Percentiles rank a stretch among this genome's conserved stretches.
These are phyloP conservation scores for Salix koriyanagi DNA, from an alignment of 345 rosid genomes.

Conservation along the genomic window DNA sequence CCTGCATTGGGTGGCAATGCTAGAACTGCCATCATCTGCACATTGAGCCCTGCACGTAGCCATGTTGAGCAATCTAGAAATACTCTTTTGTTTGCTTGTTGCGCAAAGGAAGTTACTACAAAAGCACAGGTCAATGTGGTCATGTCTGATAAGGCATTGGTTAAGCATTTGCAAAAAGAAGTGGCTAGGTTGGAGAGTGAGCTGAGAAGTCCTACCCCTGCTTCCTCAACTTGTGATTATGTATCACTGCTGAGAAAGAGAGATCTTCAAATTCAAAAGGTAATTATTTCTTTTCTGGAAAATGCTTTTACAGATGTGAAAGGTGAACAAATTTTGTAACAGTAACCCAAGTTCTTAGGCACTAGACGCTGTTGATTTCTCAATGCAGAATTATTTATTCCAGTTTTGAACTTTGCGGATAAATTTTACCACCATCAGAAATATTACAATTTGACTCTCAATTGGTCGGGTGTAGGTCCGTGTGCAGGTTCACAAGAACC, in stretches of 20 bases:
- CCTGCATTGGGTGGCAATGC: conserved; percentile 98
- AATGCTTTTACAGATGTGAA: background rate
- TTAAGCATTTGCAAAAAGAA: conserved; percentile 88
- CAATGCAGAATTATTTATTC: background rate
- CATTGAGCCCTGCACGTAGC: conserved; percentile 92
- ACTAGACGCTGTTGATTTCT: background rate
- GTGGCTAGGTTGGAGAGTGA: conserved; percentile 91
- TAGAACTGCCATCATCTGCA: conserved; percentile 91
- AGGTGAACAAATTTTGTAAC: background rate
- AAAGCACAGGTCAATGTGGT: conserved; percentile 97
- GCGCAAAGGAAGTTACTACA: conserved; percentile 95
- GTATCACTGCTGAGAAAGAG: conserved; percentile 65
- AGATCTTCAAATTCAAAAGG: conserved; percentile 94
- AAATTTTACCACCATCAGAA: background rate
- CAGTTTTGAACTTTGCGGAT: background rate
- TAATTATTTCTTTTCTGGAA: conserved; percentile 11
- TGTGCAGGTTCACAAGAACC: background rate
- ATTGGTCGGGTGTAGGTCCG: background rate
- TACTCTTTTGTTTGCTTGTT: conserved; percentile 91
- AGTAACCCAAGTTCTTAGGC: background rate
- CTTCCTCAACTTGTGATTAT: conserved; percentile 55
- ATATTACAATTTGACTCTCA: background rate
- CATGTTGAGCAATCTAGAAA: conserved; percentile 98
- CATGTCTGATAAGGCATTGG: conserved; percentile 98
- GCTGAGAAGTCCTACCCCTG: conserved; percentile 64